Evolutionary conservation across 768 basidiomycete genomes (phyloP), one percentile per base, ranked within the genome.

Genomic region (Exidia glandulosa): DNA sequence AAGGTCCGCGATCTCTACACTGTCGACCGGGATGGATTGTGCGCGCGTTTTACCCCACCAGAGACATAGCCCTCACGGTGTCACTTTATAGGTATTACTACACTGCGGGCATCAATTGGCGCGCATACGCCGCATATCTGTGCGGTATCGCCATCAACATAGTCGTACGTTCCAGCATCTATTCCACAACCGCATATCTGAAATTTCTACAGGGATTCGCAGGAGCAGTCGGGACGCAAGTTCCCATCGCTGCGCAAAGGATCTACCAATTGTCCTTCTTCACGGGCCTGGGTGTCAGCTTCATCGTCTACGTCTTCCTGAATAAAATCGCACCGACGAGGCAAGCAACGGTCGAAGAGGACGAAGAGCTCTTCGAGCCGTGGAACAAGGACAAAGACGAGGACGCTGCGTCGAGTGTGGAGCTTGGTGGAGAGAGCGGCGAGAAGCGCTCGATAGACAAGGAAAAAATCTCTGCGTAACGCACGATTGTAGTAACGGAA

Each of bases 211-310:
- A 27, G 25, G 50, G 50, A 41, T 58, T 32, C 57, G 57, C 23
- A 56, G 33, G 58, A 81, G 81, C 82, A 32, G 19, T 64, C 13
- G 86, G 86, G 7, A 76, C 75, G 37, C 70, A 67, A 0, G 88
- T 90, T 1, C 83, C 87, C 5, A 66, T 85, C 29, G 81, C 79
- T 3, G 88, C 88, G 1, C 87, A 82, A 19, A 78, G 81, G 58
- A 80, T 88, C 64, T 89, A 87, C 70, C 74, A 85, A 57, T 78
- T 90, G 75, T 83, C 87, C n/a, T 93, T 90, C 79, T 87, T 91
- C 73, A 86, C 86, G n/a, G 90, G 90, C 31, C 87, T 90, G 64
- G 82, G 81, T 32, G 79, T 85, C 47, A 87, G 88, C 2, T 75
- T 80, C 9, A 56, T 87, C 61, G 67, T 86, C 48, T 93, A 92